Evolutionary conservation across 2,329 filamentous ascomycete genomes (phyloP), one percentile per base, ranked within the genome.

Genomic region (Tolypocladium inflatum): DNA sequence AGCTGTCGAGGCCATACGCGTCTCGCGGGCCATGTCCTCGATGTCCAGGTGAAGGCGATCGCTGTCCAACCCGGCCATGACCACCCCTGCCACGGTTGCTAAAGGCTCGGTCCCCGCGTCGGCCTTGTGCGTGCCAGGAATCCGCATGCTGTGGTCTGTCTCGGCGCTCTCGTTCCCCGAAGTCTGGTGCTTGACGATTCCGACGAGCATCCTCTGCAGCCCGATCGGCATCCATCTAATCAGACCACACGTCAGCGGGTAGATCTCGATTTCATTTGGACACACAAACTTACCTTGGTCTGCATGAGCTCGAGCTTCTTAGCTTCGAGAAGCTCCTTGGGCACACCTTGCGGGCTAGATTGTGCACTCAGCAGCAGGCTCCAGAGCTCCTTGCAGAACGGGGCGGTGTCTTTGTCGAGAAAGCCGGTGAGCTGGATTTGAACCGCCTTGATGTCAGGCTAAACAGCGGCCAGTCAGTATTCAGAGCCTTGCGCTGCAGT

Each of bases 341-440:
- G 93, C 15, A 99, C 91, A 57, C 94, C 94, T 70, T 94, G 89
- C 0, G 91, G 86, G 70, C 87, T 96, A 45, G 82, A 79, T 73
- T 99, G 94, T 11, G 91, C 94, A 71, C 92, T 97, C 52, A 99
- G 76, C 66, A 93, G 89, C 21, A 99, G 78, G 59, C 87, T 90
- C 94, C 94, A 99, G 15, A 99, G 76, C 62, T 97, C 90, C 70
- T 96, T 93, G 73, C 93, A 97, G 69, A 99, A 99, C 0, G 80
- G 75, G 1, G 91, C 80, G 0, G 91, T 94, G 64, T 97, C 91
- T 71, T 95, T 93, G 67, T 96, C 92, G 64, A 99, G 83, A 67
- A 99, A 99, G 2, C 93, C 94, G 1, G 90, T 94, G 62, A 99
- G 86, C 67, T 95, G 89, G 65, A 97, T 96, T 70, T 99, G 94